Evolutionary conservation across 1,284 basidiomycete species (phyloP).

Genomic region (Tilletia horrida): DNA sequence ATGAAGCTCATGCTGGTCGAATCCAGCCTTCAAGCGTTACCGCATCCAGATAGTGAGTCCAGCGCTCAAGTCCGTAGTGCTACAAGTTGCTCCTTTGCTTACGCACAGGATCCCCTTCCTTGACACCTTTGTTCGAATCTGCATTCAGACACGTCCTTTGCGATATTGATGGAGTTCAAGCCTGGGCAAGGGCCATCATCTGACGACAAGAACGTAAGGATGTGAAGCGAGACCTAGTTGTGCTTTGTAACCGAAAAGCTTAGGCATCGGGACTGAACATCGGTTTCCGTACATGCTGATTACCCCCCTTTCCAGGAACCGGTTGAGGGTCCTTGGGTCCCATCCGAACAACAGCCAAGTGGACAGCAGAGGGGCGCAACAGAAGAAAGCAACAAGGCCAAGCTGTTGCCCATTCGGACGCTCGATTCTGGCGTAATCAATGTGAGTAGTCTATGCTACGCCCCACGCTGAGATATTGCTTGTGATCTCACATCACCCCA

Average conservation of each 20-base stretch:
- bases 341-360: neutral
- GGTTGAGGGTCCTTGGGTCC: slow-evolving; percentile 4
- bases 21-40: neutral
- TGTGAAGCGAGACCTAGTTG: too few species aligned
- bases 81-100: too few species aligned
- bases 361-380: neutral
- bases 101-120: too few species aligned
- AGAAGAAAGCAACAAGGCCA: neutral
- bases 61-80: too few species aligned
- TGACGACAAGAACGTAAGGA: slow-evolving; percentile 15
- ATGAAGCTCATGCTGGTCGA: slow-evolving; percentile 14
- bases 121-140: neutral
- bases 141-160: slow-evolving; percentile 5
- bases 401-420: slow-evolving; percentile 3
- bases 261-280: too few species aligned
- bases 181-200: neutral
- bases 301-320: slow-evolving; percentile 1
- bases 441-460: neutral
- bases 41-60: slow-evolving; percentile 15
- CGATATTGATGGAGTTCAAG: slow-evolving; percentile 10
- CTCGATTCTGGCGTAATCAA: slow-evolving; percentile 17
- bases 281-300: neutral
- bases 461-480: too few species aligned
- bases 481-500: too few species aligned
- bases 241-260: too few species aligned